A percentile compares a stretch with the other conserved stretches of the same genome.
Conservation (phyloP, 495 filamentous ascomycete genomes). For the Aspergillus homomorphus region DNA sequence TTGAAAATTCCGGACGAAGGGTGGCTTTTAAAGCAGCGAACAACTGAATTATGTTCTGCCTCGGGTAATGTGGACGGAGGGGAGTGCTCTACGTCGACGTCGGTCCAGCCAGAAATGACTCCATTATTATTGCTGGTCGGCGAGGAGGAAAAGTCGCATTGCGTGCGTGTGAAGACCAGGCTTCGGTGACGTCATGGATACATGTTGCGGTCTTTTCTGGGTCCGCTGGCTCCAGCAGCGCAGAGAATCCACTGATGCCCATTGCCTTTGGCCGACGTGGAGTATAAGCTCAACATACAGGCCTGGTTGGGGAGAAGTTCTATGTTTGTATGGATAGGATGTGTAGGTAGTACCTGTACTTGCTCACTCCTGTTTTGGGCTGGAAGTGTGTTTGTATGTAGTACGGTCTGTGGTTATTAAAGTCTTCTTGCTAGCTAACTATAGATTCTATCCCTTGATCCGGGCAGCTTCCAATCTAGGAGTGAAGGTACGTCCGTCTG, state of each 20-base stretch:
- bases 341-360: too few species aligned
- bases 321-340: too few species aligned
- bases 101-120: background rate
- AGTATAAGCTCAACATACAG: background rate
- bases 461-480: background rate
- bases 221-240: too few species aligned
- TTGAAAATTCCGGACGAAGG: background rate
- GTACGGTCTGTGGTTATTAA: background rate
- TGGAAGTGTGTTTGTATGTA: too few species aligned
- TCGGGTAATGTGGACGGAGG: background rate
- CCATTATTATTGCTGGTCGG: too few species aligned
- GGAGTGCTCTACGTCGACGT: background rate
- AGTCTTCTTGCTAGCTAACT: too few species aligned
- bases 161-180: too few species aligned
- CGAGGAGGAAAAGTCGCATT: background rate
- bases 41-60: background rate
- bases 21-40: background rate
- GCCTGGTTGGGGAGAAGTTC: too few species aligned
- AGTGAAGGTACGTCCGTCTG: background rate
- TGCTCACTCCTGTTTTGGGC: too few species aligned
- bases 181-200: conserved; percentile 19
- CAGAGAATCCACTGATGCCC: background rate
- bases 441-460: background rate
- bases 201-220: background rate
- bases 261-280: background rate